Evolutionary conservation across 2,329 filamentous ascomycete genomes (phyloP).

Genomic region (Aspergillus felis): DNA sequence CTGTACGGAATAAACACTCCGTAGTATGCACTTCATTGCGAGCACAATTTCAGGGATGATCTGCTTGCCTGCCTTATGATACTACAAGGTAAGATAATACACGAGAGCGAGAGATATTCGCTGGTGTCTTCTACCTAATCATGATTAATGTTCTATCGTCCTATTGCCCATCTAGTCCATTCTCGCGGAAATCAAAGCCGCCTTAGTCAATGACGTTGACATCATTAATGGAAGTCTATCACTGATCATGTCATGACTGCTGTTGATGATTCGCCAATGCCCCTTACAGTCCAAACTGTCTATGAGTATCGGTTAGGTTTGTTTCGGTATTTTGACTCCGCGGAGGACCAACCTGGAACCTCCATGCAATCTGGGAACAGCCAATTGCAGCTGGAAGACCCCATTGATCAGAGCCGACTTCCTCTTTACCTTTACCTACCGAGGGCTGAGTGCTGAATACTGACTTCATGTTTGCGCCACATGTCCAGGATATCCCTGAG

Average conservation of each 20-base stretch:
- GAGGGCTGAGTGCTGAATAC: neutral
- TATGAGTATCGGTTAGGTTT: too few species aligned
- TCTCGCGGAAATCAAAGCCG: neutral
- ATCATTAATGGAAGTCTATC: neutral
- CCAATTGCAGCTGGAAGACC: neutral
- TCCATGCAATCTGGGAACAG: neutral
- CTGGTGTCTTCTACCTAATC: neutral
- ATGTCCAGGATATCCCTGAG: neutral
- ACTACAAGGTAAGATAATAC: too few species aligned
- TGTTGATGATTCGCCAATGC: neutral
- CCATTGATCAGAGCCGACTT: neutral
- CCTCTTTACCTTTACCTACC: neutral
- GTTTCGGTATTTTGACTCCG: too few species aligned
- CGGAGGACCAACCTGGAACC: neutral
- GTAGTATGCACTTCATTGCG: neutral
- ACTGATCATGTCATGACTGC: neutral
- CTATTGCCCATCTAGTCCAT: neutral
- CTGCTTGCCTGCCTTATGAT: too few species aligned
- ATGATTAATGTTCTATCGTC: neutral
- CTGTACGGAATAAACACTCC: neutral
- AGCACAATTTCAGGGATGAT: neutral
- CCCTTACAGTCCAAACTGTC: neutral
- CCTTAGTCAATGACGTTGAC: neutral
- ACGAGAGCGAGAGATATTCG: too few species aligned
- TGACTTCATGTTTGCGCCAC: constrained; percentile 15